Evolutionary conservation across 805 yeast species (phyloP).

Genomic region (Saccharomyces mikatae): DNA sequence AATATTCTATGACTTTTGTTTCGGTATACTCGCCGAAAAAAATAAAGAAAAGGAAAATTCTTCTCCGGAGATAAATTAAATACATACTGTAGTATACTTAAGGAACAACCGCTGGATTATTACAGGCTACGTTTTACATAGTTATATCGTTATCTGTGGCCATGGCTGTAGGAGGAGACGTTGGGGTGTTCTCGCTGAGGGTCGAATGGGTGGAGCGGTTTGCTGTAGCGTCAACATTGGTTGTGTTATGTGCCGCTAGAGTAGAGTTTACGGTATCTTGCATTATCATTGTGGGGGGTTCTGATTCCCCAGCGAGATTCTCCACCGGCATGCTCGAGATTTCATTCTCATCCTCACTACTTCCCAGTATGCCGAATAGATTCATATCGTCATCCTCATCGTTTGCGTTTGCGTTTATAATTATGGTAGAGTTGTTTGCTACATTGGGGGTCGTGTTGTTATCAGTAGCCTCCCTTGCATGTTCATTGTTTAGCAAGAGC

Average conservation of each 20-base stretch:
- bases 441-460: conserved; percentile 2
- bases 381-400: conserved; percentile 26
- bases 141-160: neutral
- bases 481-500: conserved; percentile 8
- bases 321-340: neutral
- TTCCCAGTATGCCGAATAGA: conserved; percentile 27
- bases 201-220: neutral
- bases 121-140: neutral
- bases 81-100: neutral
- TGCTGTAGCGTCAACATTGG: neutral
- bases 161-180: neutral
- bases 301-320: conserved; percentile 14
- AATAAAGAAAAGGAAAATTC: neutral
- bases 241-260: neutral
- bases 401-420: conserved; percentile 12
- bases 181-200: neutral
- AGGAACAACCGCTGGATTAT: neutral
- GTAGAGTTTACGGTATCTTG: neutral
- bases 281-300: neutral
- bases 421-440: conserved; percentile 7
- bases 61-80: neutral
- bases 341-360: conserved; percentile 25
- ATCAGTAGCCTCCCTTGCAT: conserved; percentile 9
- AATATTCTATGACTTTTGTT: neutral
- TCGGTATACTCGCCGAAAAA: neutral